Conservation (phyloP, 108 stramenopile genomes). For the Fragilaria crotonensis region DNA sequence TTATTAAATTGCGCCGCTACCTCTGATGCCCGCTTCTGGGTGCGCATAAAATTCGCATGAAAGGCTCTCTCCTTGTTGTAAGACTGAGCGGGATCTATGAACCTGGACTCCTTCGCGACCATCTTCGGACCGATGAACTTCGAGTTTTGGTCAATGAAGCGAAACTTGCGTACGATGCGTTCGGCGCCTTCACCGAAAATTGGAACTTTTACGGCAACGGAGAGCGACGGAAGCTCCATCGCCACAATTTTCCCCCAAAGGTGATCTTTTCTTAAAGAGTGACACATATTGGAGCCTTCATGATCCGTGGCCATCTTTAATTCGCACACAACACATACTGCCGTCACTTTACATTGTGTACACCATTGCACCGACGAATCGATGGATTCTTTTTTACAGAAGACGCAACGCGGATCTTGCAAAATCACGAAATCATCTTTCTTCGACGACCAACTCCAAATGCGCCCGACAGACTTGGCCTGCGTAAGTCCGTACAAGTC, state of each 20-base stretch:
- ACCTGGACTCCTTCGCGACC: slow-evolving; percentile 55
- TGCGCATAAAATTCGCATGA: slow-evolving; percentile 36
- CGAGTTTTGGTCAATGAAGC: slow-evolving; percentile 33
- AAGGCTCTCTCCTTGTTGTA: slow-evolving; percentile 7
- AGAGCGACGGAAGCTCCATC: slow-evolving; percentile 22
- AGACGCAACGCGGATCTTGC: slow-evolving; percentile 20
- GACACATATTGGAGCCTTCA: slow-evolving; percentile 4
- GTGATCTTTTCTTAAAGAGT: slow-evolving; percentile 1
- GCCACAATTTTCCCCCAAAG: slow-evolving; percentile 7
- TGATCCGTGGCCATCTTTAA: neutral
- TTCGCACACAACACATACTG: neutral
- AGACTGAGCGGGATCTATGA: slow-evolving; percentile 15
- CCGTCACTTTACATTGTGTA: neutral
- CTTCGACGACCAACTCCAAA: slow-evolving; percentile 11
- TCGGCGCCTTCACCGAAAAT: slow-evolving; percentile 52
- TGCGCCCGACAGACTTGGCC: neutral
- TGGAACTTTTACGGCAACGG: slow-evolving; percentile 38
- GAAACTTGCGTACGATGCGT: slow-evolving; percentile 36
- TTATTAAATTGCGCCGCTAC: slow-evolving; percentile 40
- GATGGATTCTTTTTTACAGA: slow-evolving; percentile 7
- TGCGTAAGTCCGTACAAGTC: slow-evolving; percentile 1
- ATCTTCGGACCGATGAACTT: slow-evolving; percentile 24
- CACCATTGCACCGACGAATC: neutral
- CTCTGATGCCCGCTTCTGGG: slow-evolving; percentile 29
- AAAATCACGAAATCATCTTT: slow-evolving; percentile 22